Evolutionary conservation across 805 yeast genomes (phyloP), one percentile per base, ranked within the genome.

Genomic region (Nakazawaea siamensis): DNA sequence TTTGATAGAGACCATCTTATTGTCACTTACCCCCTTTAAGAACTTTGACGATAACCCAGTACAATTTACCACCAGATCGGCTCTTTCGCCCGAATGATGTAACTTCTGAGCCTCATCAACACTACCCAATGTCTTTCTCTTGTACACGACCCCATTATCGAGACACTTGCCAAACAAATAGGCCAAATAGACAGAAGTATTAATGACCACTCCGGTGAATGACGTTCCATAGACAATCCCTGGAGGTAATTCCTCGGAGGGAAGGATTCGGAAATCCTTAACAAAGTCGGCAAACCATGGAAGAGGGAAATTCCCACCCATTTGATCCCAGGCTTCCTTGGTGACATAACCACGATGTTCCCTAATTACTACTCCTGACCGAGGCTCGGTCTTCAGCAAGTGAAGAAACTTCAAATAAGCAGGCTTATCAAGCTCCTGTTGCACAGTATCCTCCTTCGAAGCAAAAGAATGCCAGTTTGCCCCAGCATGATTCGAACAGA

Each of bases 401-500:
- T 62, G 54, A 39, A 60, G 43, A 27, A 77, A 68, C 40, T 58
- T 63, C 18, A 43, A 43, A 45, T 79, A 80, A 0, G 72, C 73
- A 3, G 64, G 52, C 20, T 54, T 53, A 46, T 79, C 86, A 39
- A 55, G 48, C n/a, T 54, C 49, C 39, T 57, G 56, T 6, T 31
- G 34, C 19, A 51, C 57, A 14, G 23, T 9, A 5, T 40, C 24
- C 15, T 71, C 73, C 4, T 59, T 58, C 1, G 41, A 27, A 2
- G 82, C 84, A 54, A 75, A 73, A 10, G 80, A 70, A 31, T 60
- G 63, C 83, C 85, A 79, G 45, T 78, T 73, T 30, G 85, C 87
- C 4, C 86, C 86, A 0, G 85, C 86, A 50, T 64, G 71, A 3
- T 85, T 84, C 0, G 81, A 74, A 3, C 82, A 66, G 48, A 73